Percentiles rank a stretch among this genome's conserved stretches.
phyloP scores from a whole-genome alignment of 495 filamentous ascomycete genomes.

The Bacidia gigantensis region DNA sequence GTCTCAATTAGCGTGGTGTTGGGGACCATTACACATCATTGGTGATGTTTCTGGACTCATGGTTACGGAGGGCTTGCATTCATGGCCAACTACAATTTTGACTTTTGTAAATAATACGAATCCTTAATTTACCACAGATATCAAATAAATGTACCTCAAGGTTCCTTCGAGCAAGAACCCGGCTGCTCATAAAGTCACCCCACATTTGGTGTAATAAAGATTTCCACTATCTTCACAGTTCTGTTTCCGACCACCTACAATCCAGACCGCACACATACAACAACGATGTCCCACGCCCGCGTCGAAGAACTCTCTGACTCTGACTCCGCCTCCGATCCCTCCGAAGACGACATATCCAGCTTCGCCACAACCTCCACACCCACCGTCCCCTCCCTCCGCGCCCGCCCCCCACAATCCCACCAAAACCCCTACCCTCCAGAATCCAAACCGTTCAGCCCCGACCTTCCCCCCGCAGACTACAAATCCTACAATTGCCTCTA shows the following conservation, averaged over 20 bases:
- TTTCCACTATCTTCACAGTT: not conserved
- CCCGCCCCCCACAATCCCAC: constrained; percentile 17
- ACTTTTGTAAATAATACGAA: not conserved
- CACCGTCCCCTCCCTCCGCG: constrained; percentile 26
- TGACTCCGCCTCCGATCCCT: constrained; percentile 58
- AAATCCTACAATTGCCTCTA: constrained; percentile 80
- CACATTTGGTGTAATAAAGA: too few species aligned
- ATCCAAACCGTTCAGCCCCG: constrained; percentile 22
- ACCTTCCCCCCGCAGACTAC: constrained; percentile 34
- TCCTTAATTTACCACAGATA: too few species aligned
- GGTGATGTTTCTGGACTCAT: not conserved
- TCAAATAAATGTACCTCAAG: too few species aligned
- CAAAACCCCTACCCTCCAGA: constrained; percentile 1
- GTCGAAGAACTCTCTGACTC: constrained; percentile 77
- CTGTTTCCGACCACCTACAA: not conserved
- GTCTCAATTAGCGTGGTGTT: constrained; percentile 13
- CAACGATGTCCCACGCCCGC: constrained; percentile 66
- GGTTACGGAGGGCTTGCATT: not conserved
- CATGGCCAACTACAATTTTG: not conserved
- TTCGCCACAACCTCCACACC: constrained; percentile 29
- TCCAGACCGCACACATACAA: not conserved
- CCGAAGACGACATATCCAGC: constrained; percentile 43
- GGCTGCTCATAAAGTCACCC: too few species aligned
- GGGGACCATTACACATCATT: constrained; percentile 6
- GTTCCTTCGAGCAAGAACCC: too few species aligned